Percentiles rank a stretch among this genome's conserved stretches.
Conservation (phyloP, 2,329 filamentous ascomycete genomes). For the Epichloe uncinata region DNA sequence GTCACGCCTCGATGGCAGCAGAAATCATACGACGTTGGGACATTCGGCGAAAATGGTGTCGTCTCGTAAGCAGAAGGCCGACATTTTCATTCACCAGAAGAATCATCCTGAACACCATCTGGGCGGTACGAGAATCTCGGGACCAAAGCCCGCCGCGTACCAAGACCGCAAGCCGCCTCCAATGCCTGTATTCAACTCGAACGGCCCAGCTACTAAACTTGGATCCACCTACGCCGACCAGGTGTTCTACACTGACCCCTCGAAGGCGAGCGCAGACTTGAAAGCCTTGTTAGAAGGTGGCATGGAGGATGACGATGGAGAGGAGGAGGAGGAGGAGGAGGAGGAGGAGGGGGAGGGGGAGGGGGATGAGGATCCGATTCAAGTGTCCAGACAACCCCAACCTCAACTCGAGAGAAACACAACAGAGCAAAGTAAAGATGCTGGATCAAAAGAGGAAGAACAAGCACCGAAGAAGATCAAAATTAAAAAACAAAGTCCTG, state of each 20-base stretch:
- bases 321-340: constrained; percentile 1
- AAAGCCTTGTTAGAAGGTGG: constrained; percentile 74
- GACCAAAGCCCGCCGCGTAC: constrained; percentile 33
- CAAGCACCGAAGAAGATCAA: constrained; percentile 11
- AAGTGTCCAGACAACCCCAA: not conserved
- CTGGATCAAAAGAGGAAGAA: constrained; percentile 7
- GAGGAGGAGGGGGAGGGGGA: not conserved
- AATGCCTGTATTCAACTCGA: constrained; percentile 35
- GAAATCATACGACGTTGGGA: constrained; percentile 19
- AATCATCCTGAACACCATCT: constrained; percentile 45
- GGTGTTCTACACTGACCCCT: constrained; percentile 53
- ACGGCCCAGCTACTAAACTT: constrained; percentile 5
- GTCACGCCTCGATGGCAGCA: not conserved
- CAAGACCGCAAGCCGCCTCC: constrained; percentile 34
- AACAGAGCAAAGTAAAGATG: constrained; percentile 8
- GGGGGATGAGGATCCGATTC: not conserved
- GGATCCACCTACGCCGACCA: constrained; percentile 23
- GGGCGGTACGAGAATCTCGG: constrained; percentile 29
- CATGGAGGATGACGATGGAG: constrained; percentile 58
- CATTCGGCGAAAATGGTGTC: constrained; percentile 32
- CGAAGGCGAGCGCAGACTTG: constrained; percentile 60
- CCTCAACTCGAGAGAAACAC: not conserved
- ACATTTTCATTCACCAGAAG: constrained; percentile 40
- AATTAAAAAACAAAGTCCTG: constrained; percentile 5
- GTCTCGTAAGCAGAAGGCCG: constrained; percentile 41